Evolutionary conservation across 225 moss, liverwort and hornwort genomes (phyloP).

Genomic region (Bryoerythrophyllum caledonicum): DNA sequence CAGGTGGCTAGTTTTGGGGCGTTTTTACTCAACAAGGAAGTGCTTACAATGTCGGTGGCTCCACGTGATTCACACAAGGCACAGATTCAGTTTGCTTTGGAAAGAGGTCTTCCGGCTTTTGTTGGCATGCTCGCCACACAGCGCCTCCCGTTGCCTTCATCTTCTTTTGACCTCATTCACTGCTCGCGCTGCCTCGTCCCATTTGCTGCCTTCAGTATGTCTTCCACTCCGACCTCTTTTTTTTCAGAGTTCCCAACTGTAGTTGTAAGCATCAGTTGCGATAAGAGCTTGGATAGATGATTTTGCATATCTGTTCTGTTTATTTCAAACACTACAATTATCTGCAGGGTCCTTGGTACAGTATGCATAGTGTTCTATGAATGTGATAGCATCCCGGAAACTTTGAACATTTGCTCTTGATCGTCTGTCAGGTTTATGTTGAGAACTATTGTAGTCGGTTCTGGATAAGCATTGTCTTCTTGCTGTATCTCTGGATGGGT

Average conservation of each 20-base stretch:
- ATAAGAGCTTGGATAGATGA: not conserved
- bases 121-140: conserved; percentile 58
- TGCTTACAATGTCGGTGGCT: conserved; percentile 62
- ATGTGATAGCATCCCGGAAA: not conserved
- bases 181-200: conserved; percentile 63
- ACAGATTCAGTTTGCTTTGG: conserved; percentile 64
- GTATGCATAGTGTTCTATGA: not conserved
- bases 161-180: conserved; percentile 59
- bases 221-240: not conserved
- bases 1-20: conserved; percentile 71
- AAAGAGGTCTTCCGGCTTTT: conserved; percentile 61
- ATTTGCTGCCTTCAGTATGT: conserved; percentile 50
- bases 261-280: not conserved
- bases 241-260: not conserved
- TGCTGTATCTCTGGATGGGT: not conserved
- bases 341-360: not conserved
- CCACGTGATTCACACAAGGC: conserved; percentile 60
- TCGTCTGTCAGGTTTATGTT: not conserved
- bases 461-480: not conserved
- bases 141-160: conserved; percentile 59
- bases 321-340: not conserved
- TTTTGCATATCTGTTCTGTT: not conserved
- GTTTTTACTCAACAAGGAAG: conserved; percentile 40
- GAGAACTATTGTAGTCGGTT: not conserved
- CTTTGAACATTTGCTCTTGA: not conserved